Evolutionary conservation across 2,329 filamentous ascomycete species (phyloP), one percentile per base, ranked within the genome.

Genomic region (Beauveria medogensis): DNA sequence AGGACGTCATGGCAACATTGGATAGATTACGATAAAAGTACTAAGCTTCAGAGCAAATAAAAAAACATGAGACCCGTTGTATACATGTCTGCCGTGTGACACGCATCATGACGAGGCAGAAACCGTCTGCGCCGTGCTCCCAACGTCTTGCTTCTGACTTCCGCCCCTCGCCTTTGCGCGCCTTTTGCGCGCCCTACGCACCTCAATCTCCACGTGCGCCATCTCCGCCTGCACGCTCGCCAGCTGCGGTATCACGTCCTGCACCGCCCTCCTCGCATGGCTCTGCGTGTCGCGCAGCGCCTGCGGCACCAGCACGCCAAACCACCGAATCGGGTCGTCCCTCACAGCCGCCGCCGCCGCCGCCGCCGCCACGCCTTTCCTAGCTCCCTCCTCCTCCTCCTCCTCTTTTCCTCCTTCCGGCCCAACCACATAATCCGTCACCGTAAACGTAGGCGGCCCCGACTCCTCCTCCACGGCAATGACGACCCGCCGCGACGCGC

Each of bases 301-400:
- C 66, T 72, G 70, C 0, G 83, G 83, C 3, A 81, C 77, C 14
- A 84, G 73, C 30, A 85, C 68, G 22, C 82, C 82, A 65, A 82
- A 85, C 82, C 82, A 82, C 60, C 74, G 73, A 37, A 86, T 70
- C 0, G 90, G 88, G 67, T 90, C 82, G 67, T 90, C 82, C n/a
- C 24, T 26, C 22, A 8, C 8, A n/a, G 18, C 8, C 37, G 7
- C 8, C 9, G 14, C 22, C 22, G 22, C n/a, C 8, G 18, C 8
- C 37, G 7, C 8, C 9, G 14, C 22, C 22, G 22, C n/a, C 8
- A 22, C 20, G n/a, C 59, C 62, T 47, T 55, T 28, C 62, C 62
- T 66, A 65, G 9, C 43, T 37, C 3, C 20, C 16, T 62, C 37
- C 16, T 28, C 47, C 18, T 59, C 50, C 62, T 30, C 44, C 9